Percentiles rank a stretch among this genome's conserved stretches.
These are phyloP conservation scores for Verticillium zaregamsianum DNA, from an alignment of 2,329 filamentous ascomycete genomes.

Conservation along the genomic window DNA sequence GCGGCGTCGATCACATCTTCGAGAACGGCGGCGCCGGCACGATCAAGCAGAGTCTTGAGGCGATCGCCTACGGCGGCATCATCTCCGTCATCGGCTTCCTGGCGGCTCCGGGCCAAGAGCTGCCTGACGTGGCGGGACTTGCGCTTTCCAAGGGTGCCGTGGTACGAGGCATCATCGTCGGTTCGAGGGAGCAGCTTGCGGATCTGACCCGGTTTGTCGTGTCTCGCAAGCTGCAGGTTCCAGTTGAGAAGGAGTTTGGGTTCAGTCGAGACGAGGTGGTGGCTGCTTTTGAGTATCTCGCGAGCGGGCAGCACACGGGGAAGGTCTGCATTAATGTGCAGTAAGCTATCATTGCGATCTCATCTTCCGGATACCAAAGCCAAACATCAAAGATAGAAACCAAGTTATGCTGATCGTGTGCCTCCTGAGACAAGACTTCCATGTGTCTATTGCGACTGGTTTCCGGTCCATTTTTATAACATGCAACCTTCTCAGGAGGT, in stretches of 20 bases:
- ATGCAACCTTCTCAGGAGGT: too few species aligned
- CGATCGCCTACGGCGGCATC: constrained; percentile 38
- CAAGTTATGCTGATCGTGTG: too few species aligned
- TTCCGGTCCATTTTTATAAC: too few species aligned
- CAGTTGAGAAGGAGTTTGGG: constrained; percentile 28
- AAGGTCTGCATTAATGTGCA: too few species aligned
- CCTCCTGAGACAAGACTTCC: too few species aligned
- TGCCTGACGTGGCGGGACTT: constrained; percentile 24
- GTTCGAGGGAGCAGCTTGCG: constrained; percentile 29
- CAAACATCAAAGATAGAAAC: too few species aligned
- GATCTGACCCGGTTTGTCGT: constrained; percentile 25
- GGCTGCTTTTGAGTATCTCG: too few species aligned
- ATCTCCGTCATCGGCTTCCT: constrained; percentile 41
- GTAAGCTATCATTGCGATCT: too few species aligned
- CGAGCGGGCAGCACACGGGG: too few species aligned
- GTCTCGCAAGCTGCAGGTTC: constrained; percentile 17
- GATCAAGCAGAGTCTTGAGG: constrained; percentile 38
- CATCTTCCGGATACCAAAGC: too few species aligned
- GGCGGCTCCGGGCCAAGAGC: constrained; percentile 16
- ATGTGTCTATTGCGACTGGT: too few species aligned
- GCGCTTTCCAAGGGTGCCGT: constrained; percentile 23
- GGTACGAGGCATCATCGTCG: constrained; percentile 29
- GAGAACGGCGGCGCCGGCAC: constrained; percentile 36
- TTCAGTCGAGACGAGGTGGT: constrained; percentile 23
- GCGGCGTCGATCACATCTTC: constrained; percentile 36